Percentiles rank a stretch among this genome's conserved stretches.
phyloP scores from a whole-genome alignment of 768 basidiomycete species.

The Collybiopsis luxurians region DNA sequence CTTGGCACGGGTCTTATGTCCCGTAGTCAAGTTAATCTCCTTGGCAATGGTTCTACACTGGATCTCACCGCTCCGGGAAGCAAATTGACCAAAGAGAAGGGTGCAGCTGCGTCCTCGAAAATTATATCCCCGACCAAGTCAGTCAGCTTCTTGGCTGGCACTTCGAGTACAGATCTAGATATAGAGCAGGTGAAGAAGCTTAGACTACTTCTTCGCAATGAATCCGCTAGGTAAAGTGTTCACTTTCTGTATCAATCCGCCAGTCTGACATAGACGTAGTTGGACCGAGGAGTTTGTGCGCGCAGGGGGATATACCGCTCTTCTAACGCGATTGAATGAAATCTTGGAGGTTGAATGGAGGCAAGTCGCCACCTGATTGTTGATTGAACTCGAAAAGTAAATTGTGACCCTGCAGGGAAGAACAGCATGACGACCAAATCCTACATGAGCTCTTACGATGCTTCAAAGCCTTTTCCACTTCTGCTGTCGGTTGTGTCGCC shows the following conservation, averaged over 20 bases:
- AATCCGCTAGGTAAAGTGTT: constrained; percentile 69
- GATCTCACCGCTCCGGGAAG: constrained; percentile 36
- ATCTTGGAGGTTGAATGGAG: constrained; percentile 96
- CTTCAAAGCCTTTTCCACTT: constrained; percentile 91
- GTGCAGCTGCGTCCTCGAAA: constrained; percentile 37
- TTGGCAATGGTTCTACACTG: constrained; percentile 38
- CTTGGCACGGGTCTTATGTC: constrained; percentile 53
- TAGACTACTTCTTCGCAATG: constrained; percentile 82
- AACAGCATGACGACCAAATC: constrained; percentile 96
- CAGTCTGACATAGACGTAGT: constrained; percentile 34
- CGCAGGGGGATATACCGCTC: constrained; percentile 80
- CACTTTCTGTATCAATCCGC: neutral
- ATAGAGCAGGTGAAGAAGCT: constrained; percentile 86
- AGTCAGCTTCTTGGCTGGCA: constrained; percentile 62
- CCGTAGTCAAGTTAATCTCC: constrained; percentile 47
- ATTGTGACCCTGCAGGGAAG: constrained; percentile 61
- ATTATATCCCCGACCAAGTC: constrained; percentile 63
- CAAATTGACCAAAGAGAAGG: constrained; percentile 51
- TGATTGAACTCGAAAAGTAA: neutral
- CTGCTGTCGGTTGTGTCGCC: constrained; percentile 84
- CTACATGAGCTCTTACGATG: constrained; percentile 90
- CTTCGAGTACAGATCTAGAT: constrained; percentile 77
- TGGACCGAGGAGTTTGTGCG: constrained; percentile 90
- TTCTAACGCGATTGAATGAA: constrained; percentile 85
- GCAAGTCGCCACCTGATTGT: constrained; percentile 30